A percentile compares a stretch with the other conserved stretches of the same genome.
phyloP scores from a whole-genome alignment of 306 rosid species.

The Mucuna pruriens region DNA sequence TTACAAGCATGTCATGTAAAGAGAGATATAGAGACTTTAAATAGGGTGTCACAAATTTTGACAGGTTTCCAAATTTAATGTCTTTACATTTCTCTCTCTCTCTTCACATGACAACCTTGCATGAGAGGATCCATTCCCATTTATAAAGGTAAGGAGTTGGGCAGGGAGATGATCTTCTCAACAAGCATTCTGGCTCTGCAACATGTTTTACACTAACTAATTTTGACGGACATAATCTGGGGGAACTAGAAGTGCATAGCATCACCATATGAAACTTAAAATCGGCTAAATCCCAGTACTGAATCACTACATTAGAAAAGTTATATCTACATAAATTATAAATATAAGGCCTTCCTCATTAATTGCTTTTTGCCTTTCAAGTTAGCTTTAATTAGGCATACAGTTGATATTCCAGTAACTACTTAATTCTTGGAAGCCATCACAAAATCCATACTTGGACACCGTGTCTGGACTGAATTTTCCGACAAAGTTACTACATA shows the following conservation, averaged over 20 bases:
- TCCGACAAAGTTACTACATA: background rate
- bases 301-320: background rate
- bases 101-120: background rate
- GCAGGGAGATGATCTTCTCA: background rate
- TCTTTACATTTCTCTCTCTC: background rate
- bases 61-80: background rate
- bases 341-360: background rate
- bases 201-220: background rate
- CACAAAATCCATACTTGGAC: background rate
- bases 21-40: background rate
- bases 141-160: background rate
- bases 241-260: background rate
- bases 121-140: background rate
- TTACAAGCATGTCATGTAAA: background rate
- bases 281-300: slow-evolving; percentile 19
- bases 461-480: background rate
- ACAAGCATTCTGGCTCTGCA: background rate
- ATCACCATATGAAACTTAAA: background rate
- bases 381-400: slow-evolving; percentile 15
- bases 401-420: background rate
- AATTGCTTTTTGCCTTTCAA: background rate
- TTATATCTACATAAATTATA: background rate
- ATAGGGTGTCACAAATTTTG: background rate
- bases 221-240: background rate
- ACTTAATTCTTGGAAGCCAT: background rate